Evolutionary conservation across 306 rosid genomes (phyloP).

Genomic region (Castanea mollissima): DNA sequence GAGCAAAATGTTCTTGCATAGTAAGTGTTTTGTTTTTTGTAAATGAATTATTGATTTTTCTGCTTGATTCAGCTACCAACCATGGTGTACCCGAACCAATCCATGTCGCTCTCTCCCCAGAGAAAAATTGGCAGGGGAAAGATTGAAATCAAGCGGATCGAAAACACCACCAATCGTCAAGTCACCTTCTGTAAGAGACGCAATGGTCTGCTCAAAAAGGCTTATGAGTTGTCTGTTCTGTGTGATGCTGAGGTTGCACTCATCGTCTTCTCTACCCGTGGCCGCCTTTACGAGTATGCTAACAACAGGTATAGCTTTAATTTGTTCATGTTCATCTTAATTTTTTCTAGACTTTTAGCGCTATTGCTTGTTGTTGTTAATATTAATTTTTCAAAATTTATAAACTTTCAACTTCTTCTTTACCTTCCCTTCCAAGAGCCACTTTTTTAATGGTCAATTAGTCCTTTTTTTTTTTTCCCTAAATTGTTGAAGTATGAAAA

Average conservation of each 20-base stretch:
- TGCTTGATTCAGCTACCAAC: slow-evolving; percentile 37
- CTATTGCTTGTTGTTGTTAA: not conserved
- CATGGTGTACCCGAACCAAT: slow-evolving; percentile 62
- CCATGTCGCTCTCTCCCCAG: slow-evolving; percentile 53
- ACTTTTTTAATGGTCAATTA: not conserved
- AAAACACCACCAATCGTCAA: slow-evolving; percentile 98
- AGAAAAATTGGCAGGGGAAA: slow-evolving; percentile 95
- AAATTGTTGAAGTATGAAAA: not conserved
- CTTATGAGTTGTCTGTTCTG: slow-evolving; percentile 95
- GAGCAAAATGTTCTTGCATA: slow-evolving; percentile 3
- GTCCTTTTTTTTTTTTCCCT: not conserved
- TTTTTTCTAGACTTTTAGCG: not conserved
- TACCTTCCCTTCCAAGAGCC: not conserved
- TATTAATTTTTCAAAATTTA: not conserved
- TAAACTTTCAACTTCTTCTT: not conserved
- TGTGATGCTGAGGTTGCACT: slow-evolving; percentile 99
- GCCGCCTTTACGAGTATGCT: slow-evolving; percentile 94
- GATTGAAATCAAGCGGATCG: slow-evolving; percentile 96
- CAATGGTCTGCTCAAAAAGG: slow-evolving; percentile 88
- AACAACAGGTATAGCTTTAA: slow-evolving; percentile 63
- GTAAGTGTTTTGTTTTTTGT: not conserved
- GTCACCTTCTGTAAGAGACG: slow-evolving; percentile 96
- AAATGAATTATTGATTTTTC: slow-evolving; percentile 12
- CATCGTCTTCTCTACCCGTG: slow-evolving; percentile 93
- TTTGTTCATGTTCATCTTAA: not conserved